A percentile compares a stretch with the other conserved stretches of the same genome.
Conservation (phyloP, 176 grass and related monocot genomes). For the Hordeum marinum region DNA sequence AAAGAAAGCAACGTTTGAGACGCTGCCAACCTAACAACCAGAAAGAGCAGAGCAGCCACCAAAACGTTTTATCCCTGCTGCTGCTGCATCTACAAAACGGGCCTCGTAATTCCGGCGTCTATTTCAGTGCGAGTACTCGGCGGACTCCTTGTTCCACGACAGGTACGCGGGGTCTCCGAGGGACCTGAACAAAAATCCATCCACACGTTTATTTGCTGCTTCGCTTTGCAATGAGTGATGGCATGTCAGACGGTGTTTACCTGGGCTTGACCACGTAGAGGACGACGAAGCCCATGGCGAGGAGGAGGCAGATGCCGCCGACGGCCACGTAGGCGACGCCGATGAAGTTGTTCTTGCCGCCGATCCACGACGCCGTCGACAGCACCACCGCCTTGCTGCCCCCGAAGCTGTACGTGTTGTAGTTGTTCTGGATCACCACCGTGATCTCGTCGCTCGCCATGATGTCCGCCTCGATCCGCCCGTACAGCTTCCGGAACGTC, state of each 20-base stretch:
- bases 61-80: too few relatives aligned
- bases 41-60: too few relatives aligned
- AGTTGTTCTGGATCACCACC: constrained; percentile 89
- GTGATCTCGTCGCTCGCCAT: constrained; percentile 61
- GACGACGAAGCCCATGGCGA: constrained; percentile 58
- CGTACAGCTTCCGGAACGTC: constrained; percentile 87
- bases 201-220: neutral
- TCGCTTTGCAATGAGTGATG: neutral
- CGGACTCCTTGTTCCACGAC: constrained; percentile 72
- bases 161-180: constrained; percentile 84
- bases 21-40: too few relatives aligned
- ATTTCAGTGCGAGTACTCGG: constrained; percentile 28
- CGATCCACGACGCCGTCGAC: constrained; percentile 83
- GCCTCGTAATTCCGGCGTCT: neutral
- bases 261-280: constrained; percentile 75
- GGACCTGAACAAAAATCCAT: constrained; percentile 36
- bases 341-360: constrained; percentile 81
- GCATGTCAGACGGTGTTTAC: constrained; percentile 2
- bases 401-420: constrained; percentile 91
- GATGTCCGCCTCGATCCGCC: constrained; percentile 69
- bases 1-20: too few relatives aligned
- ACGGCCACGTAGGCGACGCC: constrained; percentile 66
- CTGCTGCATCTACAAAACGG: neutral
- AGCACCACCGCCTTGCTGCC: constrained; percentile 84
- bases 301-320: constrained; percentile 60